Percentiles rank a stretch among this genome's conserved stretches.
Evolutionary conservation across 1,284 basidiomycete genomes (phyloP).

Genomic region (Leccinum solheimii): DNA sequence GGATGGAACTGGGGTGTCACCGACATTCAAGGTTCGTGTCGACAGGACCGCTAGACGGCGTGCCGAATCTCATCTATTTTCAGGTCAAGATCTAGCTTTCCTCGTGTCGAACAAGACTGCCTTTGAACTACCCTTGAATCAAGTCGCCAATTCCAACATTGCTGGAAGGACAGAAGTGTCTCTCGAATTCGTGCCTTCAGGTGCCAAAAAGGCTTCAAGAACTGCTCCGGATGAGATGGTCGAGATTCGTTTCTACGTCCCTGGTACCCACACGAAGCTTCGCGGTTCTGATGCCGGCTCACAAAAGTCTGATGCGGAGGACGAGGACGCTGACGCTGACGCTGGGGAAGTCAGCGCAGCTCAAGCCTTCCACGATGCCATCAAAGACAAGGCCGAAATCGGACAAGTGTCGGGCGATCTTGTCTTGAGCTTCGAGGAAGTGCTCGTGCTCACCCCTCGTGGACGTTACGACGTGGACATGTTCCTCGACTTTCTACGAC

Average conservation of each 20-base stretch:
- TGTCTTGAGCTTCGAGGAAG: conserved; percentile 95
- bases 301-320: conserved; percentile 69
- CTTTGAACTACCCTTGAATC: conserved; percentile 87
- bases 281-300: conserved; percentile 79
- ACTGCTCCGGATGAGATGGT: conserved; percentile 82
- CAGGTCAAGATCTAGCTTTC: conserved; percentile 90
- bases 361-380: conserved; percentile 93
- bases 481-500: conserved; percentile 90
- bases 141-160: conserved; percentile 97
- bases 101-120: conserved; percentile 87
- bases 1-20: conserved; percentile 99
- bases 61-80: conserved; percentile 6
- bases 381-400: conserved; percentile 97
- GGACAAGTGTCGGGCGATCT: conserved; percentile 91
- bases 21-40: conserved; percentile 81
- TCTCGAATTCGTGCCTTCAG: conserved; percentile 79
- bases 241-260: conserved; percentile 96
- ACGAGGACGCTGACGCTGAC: conserved; percentile 63
- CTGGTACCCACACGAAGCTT: conserved; percentile 73
- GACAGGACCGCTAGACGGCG: neutral
- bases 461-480: conserved; percentile 98
- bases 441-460: conserved; percentile 94
- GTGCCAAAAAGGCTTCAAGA: conserved; percentile 49
- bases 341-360: conserved; percentile 82
- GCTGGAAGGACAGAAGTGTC: conserved; percentile 97